Base-by-base conservation (phyloP, 768 basidiomycete species). In the Lentinula aciculospora region DNA sequence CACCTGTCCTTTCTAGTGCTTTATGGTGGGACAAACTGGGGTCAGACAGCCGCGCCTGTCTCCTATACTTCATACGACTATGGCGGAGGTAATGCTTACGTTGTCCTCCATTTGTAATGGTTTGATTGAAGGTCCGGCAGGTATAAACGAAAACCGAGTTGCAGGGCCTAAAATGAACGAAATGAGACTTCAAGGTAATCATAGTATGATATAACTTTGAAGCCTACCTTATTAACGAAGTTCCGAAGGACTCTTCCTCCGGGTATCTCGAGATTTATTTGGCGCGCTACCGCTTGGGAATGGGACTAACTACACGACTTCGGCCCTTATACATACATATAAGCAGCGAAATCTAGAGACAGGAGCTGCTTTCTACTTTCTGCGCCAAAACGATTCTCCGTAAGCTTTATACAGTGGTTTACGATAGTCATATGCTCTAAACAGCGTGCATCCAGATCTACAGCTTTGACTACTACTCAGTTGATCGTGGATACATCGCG, bases 21-120 rank as follows among this genome's bases (percentile, higher is more conserved):
- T 8, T 82, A 78, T 63, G 84, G 84, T 3, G 84, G 84, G 28
- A 86, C 84, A 1, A 84, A 85, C 50, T 84, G 82, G 82, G 84
- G 83, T 0, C 74, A 80, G 47, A 82, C 81, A 1, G 68, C 80
- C 1, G 76, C 80, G 62, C 83, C 83, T 3, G 81, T 81, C 1
- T 78, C 77, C 53, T 83, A 83, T 62, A 76, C 79, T 0, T 83
- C 82, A 10, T 86, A 86, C 62, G 85, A 86, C 61, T 85, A 86
- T 58, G 82, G 80, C 31, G 80, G 75, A 63, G 75, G 75, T 75
- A 57, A 67, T 51, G 19, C 17, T 25, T 31, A 60, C 17, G 19
- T 15, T 10, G 45, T 56, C 23, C 39, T 54, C 23, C 53, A n/a
- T 12, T 57, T 13, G 42, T 9, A 3, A 4, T 44, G n/a, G 2